A percentile compares a stretch with the other conserved stretches of the same genome.
These are phyloP conservation scores for Kodamaea kakaduensis DNA, from an alignment of 805 yeast genomes.

Conservation along the genomic window DNA sequence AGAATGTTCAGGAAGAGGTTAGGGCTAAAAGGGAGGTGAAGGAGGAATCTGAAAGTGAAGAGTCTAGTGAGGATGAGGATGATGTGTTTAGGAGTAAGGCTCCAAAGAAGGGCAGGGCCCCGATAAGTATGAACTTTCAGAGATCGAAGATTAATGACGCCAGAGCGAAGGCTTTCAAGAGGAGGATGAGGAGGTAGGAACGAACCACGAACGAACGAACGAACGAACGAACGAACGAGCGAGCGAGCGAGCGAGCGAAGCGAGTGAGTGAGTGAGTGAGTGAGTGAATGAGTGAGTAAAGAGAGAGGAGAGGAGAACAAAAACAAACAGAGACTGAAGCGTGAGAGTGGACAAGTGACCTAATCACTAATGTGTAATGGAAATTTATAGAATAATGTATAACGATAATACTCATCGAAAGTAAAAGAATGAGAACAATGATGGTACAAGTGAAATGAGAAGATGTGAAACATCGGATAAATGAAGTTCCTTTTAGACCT, in stretches of 20 bases:
- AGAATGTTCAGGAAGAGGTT: slow-evolving; percentile 42
- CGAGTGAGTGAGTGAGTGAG: too few species aligned
- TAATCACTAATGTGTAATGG: too few species aligned
- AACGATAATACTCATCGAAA: too few species aligned
- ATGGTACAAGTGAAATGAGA: too few species aligned
- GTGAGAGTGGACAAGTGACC: too few species aligned
- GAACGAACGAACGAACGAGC: too few species aligned
- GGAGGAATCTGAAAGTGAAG: slow-evolving; percentile 15
- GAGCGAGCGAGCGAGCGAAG: too few species aligned
- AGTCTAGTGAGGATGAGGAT: slow-evolving; percentile 14
- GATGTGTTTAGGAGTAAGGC: slow-evolving; percentile 22
- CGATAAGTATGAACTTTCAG: slow-evolving; percentile 48
- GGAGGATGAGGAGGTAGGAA: slow-evolving; percentile 23
- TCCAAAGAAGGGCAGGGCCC: slow-evolving; percentile 19
- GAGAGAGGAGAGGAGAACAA: too few species aligned
- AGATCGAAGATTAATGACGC: slow-evolving; percentile 50
- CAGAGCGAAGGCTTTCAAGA: slow-evolving; percentile 37
- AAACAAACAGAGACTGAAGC: too few species aligned
- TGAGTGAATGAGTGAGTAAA: too few species aligned
- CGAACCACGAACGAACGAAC: background rate
- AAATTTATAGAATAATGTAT: too few species aligned
- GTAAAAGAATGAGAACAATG: too few species aligned
- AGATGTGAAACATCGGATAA: slow-evolving; percentile 42
- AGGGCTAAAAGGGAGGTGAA: slow-evolving; percentile 24
- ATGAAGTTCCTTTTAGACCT: slow-evolving; percentile 52